Evolutionary conservation across 805 yeast genomes (phyloP).

Genomic region (Lipomyces sp.): DNA sequence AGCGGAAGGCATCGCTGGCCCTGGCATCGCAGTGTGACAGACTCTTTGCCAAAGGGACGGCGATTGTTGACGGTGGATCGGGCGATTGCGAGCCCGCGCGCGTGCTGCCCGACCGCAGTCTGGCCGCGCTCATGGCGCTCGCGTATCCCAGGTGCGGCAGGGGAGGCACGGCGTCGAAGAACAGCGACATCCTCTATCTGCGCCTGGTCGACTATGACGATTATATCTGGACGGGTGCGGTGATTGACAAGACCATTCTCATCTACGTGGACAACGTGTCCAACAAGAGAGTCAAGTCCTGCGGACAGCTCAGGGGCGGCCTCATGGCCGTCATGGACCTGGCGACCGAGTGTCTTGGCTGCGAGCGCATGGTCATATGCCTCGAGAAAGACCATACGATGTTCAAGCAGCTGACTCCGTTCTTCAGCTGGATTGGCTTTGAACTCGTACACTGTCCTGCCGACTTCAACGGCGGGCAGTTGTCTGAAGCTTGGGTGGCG

Average conservation of each 20-base stretch:
- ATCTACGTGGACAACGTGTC: slow-evolving; percentile 26
- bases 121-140: slow-evolving; percentile 22
- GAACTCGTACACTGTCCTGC: slow-evolving; percentile 22
- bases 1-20: slow-evolving; percentile 33
- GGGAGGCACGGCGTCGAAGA: background rate
- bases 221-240: slow-evolving; percentile 28
- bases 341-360: slow-evolving; percentile 30
- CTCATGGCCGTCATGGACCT: slow-evolving; percentile 30
- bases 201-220: slow-evolving; percentile 23
- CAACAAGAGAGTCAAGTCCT: slow-evolving; percentile 7
- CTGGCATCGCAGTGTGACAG: slow-evolving; percentile 34
- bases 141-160: background rate
- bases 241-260: slow-evolving; percentile 22
- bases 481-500: slow-evolving; percentile 29
- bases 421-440: slow-evolving; percentile 32
- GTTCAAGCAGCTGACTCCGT: slow-evolving; percentile 14
- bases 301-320: slow-evolving; percentile 22
- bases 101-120: slow-evolving; percentile 1
- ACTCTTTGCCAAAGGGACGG: slow-evolving; percentile 31
- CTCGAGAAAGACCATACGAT: slow-evolving; percentile 24
- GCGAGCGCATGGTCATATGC: slow-evolving; percentile 29
- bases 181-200: slow-evolving; percentile 11
- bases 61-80: slow-evolving; percentile 21
- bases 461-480: slow-evolving; percentile 16
- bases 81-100: slow-evolving; percentile 1